phyloP scores from a whole-genome alignment of 148 eudicot species.

The Selenicereus undatus region DNA sequence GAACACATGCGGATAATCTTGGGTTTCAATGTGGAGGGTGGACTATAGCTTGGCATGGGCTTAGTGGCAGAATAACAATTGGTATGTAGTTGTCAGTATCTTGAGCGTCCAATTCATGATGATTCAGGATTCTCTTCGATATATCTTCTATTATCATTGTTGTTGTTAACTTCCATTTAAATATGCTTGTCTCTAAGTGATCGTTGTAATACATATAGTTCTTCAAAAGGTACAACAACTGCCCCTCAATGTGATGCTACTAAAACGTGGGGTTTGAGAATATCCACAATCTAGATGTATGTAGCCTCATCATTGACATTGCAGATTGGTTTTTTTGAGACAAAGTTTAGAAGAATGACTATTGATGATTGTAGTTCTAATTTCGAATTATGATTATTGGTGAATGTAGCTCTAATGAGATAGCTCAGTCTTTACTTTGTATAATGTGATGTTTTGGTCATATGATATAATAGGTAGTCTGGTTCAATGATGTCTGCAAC shows the following conservation, averaged over 20 bases:
- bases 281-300: neutral
- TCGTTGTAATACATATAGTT: neutral
- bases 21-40: conserved; percentile 99
- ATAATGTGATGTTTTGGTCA: neutral
- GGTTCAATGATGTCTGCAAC: neutral
- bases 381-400: neutral
- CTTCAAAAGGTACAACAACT: neutral
- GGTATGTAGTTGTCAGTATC: conserved; percentile 43
- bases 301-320: neutral
- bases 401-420: neutral
- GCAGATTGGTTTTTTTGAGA: neutral
- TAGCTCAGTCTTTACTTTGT: neutral
- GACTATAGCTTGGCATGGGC: conserved; percentile 77
- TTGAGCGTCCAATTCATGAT: neutral
- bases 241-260: neutral
- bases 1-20: conserved; percentile 94
- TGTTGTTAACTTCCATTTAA: neutral
- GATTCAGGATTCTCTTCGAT: neutral
- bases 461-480: neutral
- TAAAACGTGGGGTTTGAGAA: neutral
- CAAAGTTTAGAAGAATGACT: neutral
- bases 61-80: conserved; percentile 80
- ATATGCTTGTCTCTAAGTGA: neutral
- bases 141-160: neutral
- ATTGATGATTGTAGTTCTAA: neutral